These are phyloP conservation scores for Astrephomene gubernaculifera DNA, from an alignment of 139 green algal species.

Conservation along the genomic window DNA sequence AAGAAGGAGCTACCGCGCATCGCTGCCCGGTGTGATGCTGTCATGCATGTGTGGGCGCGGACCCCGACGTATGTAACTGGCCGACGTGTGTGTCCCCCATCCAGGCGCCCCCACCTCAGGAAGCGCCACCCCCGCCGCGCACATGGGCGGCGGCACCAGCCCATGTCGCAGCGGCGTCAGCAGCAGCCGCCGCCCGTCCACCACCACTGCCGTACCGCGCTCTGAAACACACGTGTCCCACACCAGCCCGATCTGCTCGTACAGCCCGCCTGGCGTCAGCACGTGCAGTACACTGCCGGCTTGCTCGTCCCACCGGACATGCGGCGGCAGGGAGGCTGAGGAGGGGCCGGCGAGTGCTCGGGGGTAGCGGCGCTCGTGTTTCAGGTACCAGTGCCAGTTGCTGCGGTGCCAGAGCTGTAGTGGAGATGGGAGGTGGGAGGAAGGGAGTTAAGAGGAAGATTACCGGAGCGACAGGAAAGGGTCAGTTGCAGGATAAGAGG, in stretches of 20 bases:
- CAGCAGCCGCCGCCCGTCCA: conserved; percentile 83
- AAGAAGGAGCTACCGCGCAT: no score
- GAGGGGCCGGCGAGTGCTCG: no score
- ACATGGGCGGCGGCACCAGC: conserved; percentile 91
- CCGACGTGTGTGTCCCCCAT: no score
- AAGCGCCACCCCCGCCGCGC: conserved; percentile 61
- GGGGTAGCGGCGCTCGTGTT: conserved; percentile 73
- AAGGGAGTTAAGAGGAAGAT: neutral
- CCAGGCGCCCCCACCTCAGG: no score
- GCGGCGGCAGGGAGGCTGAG: neutral
- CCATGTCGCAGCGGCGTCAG: conserved; percentile 83
- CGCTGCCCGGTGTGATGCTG: no score
- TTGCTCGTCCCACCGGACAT: conserved; percentile 70
- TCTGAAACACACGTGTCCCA: conserved; percentile 60
- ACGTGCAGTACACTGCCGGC: conserved; percentile 60
- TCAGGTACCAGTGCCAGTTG: conserved; percentile 98
- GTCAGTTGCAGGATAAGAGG: no score
- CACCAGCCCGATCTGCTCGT: conserved; percentile 38
- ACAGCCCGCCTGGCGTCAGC: conserved; percentile 16
- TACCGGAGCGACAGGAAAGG: no score
- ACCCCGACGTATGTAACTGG: no score
- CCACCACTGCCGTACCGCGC: conserved; percentile 83
- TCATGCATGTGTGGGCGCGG: no score
- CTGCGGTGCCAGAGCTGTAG: conserved; percentile 92
- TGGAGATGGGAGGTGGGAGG: neutral